These are phyloP conservation scores for Fraxinus quadrangulata DNA, from an alignment of 257 asterid species.

Conservation along the genomic window DNA sequence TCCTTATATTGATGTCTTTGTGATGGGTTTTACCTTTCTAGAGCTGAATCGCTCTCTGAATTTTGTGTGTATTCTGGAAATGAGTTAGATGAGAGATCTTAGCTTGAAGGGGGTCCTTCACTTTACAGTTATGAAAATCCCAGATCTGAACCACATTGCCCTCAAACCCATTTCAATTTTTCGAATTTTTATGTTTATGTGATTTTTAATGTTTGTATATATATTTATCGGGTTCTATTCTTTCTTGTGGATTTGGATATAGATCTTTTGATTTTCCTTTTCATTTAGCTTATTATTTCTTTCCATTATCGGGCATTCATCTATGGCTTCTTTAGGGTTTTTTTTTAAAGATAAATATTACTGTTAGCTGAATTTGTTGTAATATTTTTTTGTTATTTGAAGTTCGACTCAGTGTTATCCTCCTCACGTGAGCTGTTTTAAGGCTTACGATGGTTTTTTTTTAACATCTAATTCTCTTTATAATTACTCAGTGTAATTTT, in stretches of 20 bases:
- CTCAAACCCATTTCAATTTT: neutral
- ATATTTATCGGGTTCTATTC: neutral
- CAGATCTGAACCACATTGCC: constrained; percentile 1
- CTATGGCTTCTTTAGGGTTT: neutral
- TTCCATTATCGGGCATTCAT: neutral
- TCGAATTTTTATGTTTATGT: neutral
- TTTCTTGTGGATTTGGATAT: neutral
- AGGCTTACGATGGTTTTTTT: neutral
- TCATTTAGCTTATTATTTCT: neutral
- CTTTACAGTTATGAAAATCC: neutral
- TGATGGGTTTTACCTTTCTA: too few species aligned
- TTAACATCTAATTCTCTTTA: neutral
- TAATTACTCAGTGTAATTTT: too few species aligned
- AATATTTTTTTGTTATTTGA: neutral
- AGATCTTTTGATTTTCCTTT: neutral
- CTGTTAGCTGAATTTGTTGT: neutral
- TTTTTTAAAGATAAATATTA: neutral
- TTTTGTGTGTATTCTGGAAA: neutral
- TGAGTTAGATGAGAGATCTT: neutral
- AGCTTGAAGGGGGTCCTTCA: neutral
- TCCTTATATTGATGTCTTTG: too few species aligned
- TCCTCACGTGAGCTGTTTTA: neutral
- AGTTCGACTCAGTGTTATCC: neutral
- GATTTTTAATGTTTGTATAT: neutral
- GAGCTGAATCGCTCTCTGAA: neutral